A percentile compares a stretch with the other conserved stretches of the same genome.
phyloP scores from a whole-genome alignment of 164 flowering plant genomes.

The Sedum album region DNA sequence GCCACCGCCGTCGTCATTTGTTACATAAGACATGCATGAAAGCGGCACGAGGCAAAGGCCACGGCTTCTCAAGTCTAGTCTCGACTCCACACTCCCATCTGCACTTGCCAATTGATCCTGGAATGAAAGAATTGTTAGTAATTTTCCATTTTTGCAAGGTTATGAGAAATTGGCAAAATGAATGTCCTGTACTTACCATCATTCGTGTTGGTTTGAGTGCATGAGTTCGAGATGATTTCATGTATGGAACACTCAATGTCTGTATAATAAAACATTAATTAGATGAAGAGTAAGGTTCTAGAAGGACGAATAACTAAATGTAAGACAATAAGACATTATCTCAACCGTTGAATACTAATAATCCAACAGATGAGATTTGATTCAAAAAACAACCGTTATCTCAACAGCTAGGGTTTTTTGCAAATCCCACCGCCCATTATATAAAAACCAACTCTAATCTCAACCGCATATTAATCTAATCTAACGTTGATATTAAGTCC shows the following conservation, averaged over 20 bases:
- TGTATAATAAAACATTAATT: conserved; percentile 24
- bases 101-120: conserved; percentile 21
- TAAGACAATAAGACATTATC: no score
- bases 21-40: conserved; percentile 64
- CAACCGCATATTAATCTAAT: no score
- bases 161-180: not conserved
- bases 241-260: conserved; percentile 91
- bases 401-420: no score
- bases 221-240: conserved; percentile 41
- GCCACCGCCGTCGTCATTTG: conserved; percentile 30
- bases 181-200: not conserved
- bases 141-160: not conserved
- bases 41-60: conserved; percentile 86
- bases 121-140: not conserved
- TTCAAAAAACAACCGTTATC: no score
- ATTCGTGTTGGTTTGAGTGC: not conserved
- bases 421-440: no score
- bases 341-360: no score
- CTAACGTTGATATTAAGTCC: no score
- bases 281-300: no score
- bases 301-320: no score
- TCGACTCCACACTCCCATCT: conserved; percentile 31
- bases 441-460: no score
- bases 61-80: conserved; percentile 57
- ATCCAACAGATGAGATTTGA: no score